phyloP scores from a whole-genome alignment of 1,284 basidiomycete species.

The Sanguinoderma infundibulare region DNA sequence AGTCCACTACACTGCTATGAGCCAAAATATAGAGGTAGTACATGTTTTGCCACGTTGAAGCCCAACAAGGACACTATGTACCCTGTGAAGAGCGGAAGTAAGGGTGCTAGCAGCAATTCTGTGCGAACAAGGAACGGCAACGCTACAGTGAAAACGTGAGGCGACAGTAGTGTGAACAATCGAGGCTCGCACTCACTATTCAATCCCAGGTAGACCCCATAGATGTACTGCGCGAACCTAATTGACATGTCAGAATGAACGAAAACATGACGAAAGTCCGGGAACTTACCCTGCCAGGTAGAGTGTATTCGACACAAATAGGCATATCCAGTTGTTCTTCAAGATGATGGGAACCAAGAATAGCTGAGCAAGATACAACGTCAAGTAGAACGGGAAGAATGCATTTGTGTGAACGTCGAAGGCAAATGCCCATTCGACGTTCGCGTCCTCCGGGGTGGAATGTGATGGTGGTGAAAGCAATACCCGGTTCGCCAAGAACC shows the following conservation, averaged over 20 bases:
- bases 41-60: constrained; percentile 85
- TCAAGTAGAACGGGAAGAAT: constrained; percentile 92
- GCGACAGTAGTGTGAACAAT: background rate
- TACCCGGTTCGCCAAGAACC: constrained; percentile 74
- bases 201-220: constrained; percentile 89
- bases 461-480: constrained; percentile 77
- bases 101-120: constrained; percentile 84
- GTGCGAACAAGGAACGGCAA: constrained; percentile 91
- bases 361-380: constrained; percentile 85
- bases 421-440: constrained; percentile 90
- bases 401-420: constrained; percentile 96
- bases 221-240: constrained; percentile 87
- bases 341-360: constrained; percentile 84
- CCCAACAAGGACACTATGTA: constrained; percentile 89
- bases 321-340: constrained; percentile 87
- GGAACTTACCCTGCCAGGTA: constrained; percentile 79
- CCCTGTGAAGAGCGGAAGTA: constrained; percentile 82
- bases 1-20: constrained; percentile 37
- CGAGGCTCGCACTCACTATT: constrained; percentile 53
- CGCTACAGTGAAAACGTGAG: constrained; percentile 47
- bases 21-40: constrained; percentile 81
- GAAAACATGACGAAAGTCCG: background rate
- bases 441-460: constrained; percentile 71
- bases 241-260: background rate
- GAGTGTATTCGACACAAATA: constrained; percentile 92